Evolutionary conservation across 1,284 basidiomycete species (phyloP), one percentile per base, ranked within the genome.

Genomic region (Vanrija humicola): DNA sequence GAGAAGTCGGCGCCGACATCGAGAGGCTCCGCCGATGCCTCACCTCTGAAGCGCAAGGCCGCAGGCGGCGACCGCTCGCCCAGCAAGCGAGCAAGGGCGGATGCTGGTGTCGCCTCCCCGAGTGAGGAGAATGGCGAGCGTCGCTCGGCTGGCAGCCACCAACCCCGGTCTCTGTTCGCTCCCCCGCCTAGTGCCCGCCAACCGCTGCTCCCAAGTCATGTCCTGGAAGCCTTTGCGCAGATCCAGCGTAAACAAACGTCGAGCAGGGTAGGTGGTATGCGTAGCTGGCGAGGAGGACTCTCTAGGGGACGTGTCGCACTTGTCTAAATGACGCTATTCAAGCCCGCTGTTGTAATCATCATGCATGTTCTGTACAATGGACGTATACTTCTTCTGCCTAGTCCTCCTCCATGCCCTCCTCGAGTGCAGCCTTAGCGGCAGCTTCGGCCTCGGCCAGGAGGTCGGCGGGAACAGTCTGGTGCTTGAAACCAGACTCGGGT

Each of bases 381-480:
- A 34, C 34, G 12, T 34, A 38, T 38, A 38, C 29, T 29, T 49
- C 23, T n/a, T n/a, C 18, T 47, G 42, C 23, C 60, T 66, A 77
- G 58, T 77, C 82, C 68, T 83, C 81, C 67, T 97, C 94, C 80
- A 96, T 94, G 63, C 78, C 81, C 58, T 83, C 88, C 74, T 90
- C 89, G 66, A 98, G 75, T 29, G 89, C 86, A 52, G 88, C 90
- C 79, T 89, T 92, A 5, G 94, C 96, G 77, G 88, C 88, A 54
- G 80, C 81, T 70, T 96, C 89, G 40, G 95, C 96, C 71, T 94
- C 91, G 25, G 85, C 82, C 48, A 87, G 80, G 58, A 98, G 79
- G 43, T 92, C 91, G 55, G 83, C 84, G 29, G 95, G 95, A 52
- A 98, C 90, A 14, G 85, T 82, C 29, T 83, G 79, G 75, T 98